A percentile compares a stretch with the other conserved stretches of the same genome.
These are phyloP conservation scores for Zalaria obscura DNA, from an alignment of 2,329 filamentous ascomycete species.

Conservation along the genomic window DNA sequence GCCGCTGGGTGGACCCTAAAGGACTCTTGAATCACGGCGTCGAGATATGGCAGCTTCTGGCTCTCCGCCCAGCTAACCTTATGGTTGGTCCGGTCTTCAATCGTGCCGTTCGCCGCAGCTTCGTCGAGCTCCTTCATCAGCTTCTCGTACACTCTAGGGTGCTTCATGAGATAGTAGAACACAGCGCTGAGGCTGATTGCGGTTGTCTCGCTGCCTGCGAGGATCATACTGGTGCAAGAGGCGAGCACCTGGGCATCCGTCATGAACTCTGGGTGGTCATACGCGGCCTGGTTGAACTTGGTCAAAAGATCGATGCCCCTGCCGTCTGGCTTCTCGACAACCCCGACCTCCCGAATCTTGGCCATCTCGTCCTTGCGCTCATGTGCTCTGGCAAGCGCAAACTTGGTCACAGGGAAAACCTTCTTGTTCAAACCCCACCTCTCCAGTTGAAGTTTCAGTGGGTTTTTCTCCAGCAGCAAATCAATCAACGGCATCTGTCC, in stretches of 20 bases:
- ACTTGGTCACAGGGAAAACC: constrained; percentile 59
- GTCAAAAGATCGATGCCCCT: constrained; percentile 48
- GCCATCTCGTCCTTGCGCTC: constrained; percentile 45
- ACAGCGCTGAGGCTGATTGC: constrained; percentile 58
- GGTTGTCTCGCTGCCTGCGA: constrained; percentile 68
- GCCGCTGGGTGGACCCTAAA: constrained; percentile 64
- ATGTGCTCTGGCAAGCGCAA: constrained; percentile 52
- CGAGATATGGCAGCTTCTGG: constrained; percentile 59
- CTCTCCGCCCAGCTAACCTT: constrained; percentile 56
- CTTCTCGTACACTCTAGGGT: constrained; percentile 39
- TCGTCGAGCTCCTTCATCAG: constrained; percentile 50
- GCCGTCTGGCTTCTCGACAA: constrained; percentile 18
- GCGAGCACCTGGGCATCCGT: constrained; percentile 54
- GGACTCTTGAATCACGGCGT: constrained; percentile 64
- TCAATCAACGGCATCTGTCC: constrained; percentile 66
- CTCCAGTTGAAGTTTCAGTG: constrained; percentile 52
- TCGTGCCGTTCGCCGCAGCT: constrained; percentile 36
- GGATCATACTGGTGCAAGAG: constrained; percentile 56
- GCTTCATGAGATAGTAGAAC: constrained; percentile 60
- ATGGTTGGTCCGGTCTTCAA: constrained; percentile 31
- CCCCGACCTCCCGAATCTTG: constrained; percentile 29
- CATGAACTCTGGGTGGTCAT: constrained; percentile 58
- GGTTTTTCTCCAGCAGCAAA: constrained; percentile 58
- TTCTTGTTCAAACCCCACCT: constrained; percentile 53
- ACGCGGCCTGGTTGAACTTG: constrained; percentile 56